These are phyloP conservation scores for Cryptococcus wingfieldii DNA, from an alignment of 1,284 basidiomycete species.

Conservation along the genomic window DNA sequence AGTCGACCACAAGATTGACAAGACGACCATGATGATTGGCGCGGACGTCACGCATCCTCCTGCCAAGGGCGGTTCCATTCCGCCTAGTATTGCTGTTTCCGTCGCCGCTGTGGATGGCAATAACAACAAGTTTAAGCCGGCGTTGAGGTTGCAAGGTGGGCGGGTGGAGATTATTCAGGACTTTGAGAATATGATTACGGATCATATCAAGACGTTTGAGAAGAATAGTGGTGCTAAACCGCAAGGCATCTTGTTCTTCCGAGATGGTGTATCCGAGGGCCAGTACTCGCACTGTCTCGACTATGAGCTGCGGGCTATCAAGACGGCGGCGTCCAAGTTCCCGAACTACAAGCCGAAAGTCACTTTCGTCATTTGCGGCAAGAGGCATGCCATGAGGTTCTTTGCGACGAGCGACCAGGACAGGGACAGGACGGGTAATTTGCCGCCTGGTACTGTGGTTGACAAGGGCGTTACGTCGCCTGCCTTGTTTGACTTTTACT, in stretches of 20 bases:
- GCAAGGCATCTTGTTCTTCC: constrained; percentile 47
- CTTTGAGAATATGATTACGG: constrained; percentile 36
- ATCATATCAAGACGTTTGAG: constrained; percentile 37
- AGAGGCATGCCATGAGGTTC: constrained; percentile 50
- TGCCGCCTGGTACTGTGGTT: constrained; percentile 43
- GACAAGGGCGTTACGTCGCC: constrained; percentile 49
- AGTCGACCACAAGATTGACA: constrained; percentile 36
- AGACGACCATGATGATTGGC: constrained; percentile 37
- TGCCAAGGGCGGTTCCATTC: constrained; percentile 22
- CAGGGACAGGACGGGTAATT: constrained; percentile 47
- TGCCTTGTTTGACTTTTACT: constrained; percentile 50
- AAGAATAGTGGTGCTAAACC: constrained; percentile 41
- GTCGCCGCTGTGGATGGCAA: constrained; percentile 48
- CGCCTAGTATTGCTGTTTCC: constrained; percentile 48
- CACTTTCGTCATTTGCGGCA: constrained; percentile 40
- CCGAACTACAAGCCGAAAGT: constrained; percentile 28
- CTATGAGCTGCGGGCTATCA: constrained; percentile 46
- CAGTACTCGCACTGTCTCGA: constrained; percentile 49
- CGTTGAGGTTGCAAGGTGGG: constrained; percentile 50
- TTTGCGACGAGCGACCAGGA: constrained; percentile 39
- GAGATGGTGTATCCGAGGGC: constrained; percentile 52
- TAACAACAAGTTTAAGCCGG: constrained; percentile 45
- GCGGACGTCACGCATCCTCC: constrained; percentile 35
- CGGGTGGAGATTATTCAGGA: constrained; percentile 40
- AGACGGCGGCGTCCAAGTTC: constrained; percentile 29